Evolutionary conservation across 225 moss, liverwort and hornwort species (phyloP).

Genomic region (Thuidium tamariscinum): DNA sequence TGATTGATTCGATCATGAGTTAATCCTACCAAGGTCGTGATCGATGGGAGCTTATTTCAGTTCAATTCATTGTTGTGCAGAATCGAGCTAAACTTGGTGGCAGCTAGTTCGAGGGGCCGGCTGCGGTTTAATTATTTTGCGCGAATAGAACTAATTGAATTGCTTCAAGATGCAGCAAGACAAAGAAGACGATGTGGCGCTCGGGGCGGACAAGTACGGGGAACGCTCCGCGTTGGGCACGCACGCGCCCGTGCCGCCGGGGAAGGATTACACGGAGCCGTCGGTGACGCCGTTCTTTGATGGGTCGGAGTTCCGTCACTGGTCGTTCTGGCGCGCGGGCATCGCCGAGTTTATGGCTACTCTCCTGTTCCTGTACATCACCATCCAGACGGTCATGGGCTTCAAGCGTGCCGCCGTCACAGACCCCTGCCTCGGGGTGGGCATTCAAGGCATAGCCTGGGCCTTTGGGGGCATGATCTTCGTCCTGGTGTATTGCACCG

Average conservation of each 20-base stretch:
- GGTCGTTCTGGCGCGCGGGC: constrained; percentile 33
- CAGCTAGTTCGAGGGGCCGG: neutral
- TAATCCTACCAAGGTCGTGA: neutral
- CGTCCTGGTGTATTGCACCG: constrained; percentile 29
- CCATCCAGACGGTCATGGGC: constrained; percentile 15
- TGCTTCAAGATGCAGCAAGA: constrained; percentile 10
- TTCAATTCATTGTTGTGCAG: neutral
- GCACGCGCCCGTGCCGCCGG: neutral
- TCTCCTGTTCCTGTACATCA: constrained; percentile 21
- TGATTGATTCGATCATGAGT: neutral
- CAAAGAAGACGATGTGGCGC: constrained; percentile 27
- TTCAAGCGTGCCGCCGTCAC: neutral
- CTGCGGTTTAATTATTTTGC: neutral
- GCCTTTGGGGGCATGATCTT: constrained; percentile 35
- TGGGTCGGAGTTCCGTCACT: neutral
- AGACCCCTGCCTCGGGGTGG: neutral
- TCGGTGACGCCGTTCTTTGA: constrained; percentile 2
- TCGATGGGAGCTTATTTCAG: neutral
- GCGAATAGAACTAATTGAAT: too few species aligned
- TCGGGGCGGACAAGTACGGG: constrained; percentile 11
- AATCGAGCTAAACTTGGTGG: neutral
- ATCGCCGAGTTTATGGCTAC: constrained; percentile 23
- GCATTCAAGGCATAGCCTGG: constrained; percentile 32
- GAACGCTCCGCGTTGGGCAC: constrained; percentile 27
- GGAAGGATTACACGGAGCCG: constrained; percentile 25